Evolutionary conservation across 2,329 filamentous ascomycete species (phyloP), one percentile per base, ranked within the genome.

Genomic region (Pseudocercospora pini-densiflorae): DNA sequence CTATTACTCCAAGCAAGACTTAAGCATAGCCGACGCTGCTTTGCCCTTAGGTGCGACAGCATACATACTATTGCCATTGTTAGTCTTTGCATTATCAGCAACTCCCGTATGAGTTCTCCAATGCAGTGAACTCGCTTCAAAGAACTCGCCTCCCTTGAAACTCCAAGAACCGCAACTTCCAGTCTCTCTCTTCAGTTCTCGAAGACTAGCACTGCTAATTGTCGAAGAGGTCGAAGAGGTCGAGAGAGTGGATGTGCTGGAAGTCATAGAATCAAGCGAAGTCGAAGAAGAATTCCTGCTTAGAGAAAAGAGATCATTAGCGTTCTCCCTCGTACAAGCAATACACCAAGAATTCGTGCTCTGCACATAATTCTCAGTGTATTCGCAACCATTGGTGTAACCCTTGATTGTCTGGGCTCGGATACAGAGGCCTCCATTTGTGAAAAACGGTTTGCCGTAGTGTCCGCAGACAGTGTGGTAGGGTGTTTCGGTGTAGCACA

Each of bases 381-480:
- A 29, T 19, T 58, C 55, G 31, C 55, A 58, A 10, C 55, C 55
- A 4, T 19, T 36, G 24, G 27, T 29, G 29, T 57, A 27, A n/a
- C 53, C 53, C 33, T 36, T 58, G 33, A 12, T 36, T 21, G 29
- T 40, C 55, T 58, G 55, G 31, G 55, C 55, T 36, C 33, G 29
- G 55, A 43, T 40, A 16, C 55, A 58, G 3, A 27, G 55, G 29
- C 14, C 19, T 6, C 55, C 55, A 23, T 9, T 5, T 9, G 8
- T n/a, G 31, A 58, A 58, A 5, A 9, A 24, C 31, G 55, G 31
- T n/a, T 58, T 58, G 55, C 55, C 31, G 55, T 58, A 58, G 55
- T 58, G 55, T 21, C 55, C 33, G 55, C 55, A 58, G 55, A 58
- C 55, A 31, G 55, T 58, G 55, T 58, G 29, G 55, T 40, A 58